Evolutionary conservation across 1,284 basidiomycete species (phyloP).

Genomic region (Trametes polyzona): DNA sequence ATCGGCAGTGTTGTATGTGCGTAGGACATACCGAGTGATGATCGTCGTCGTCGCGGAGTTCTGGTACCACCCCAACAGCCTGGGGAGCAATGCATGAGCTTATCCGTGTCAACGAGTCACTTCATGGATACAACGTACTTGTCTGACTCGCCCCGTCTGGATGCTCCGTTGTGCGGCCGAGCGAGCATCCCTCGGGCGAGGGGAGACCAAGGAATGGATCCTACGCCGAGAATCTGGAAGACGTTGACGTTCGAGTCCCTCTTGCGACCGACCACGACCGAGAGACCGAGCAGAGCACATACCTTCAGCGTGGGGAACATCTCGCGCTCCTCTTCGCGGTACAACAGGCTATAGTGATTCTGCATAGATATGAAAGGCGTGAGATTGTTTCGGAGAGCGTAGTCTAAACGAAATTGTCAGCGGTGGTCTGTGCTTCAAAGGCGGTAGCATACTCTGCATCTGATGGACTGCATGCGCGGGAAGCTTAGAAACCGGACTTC

Average conservation of each 20-base stretch:
- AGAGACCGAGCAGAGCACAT: too few species aligned
- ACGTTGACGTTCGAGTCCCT: too few species aligned
- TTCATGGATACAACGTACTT: constrained; percentile 10
- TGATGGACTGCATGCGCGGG: constrained; percentile 33
- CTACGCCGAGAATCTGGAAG: constrained; percentile 38
- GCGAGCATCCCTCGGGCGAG: constrained; percentile 43
- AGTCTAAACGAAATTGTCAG: constrained; percentile 23
- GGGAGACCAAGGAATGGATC: constrained; percentile 47
- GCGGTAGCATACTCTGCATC: constrained; percentile 38
- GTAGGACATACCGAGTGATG: constrained; percentile 1
- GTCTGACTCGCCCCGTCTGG: constrained; percentile 31
- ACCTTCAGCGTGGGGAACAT: constrained; percentile 48
- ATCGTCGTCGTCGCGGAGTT: neutral
- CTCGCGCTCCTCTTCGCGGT: constrained; percentile 55
- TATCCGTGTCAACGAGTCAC: too few species aligned
- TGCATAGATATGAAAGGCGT: constrained; percentile 60
- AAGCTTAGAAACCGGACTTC: neutral
- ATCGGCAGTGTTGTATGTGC: too few species aligned
- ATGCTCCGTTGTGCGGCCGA: constrained; percentile 34
- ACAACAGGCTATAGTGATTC: constrained; percentile 48
- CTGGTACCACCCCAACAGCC: constrained; percentile 3
- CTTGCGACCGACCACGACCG: too few species aligned
- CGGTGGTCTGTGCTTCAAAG: constrained; percentile 33
- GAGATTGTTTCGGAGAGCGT: constrained; percentile 41
- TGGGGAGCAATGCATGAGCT: neutral